These are phyloP conservation scores for Salix udensis DNA, from an alignment of 345 rosid species.

Conservation along the genomic window DNA sequence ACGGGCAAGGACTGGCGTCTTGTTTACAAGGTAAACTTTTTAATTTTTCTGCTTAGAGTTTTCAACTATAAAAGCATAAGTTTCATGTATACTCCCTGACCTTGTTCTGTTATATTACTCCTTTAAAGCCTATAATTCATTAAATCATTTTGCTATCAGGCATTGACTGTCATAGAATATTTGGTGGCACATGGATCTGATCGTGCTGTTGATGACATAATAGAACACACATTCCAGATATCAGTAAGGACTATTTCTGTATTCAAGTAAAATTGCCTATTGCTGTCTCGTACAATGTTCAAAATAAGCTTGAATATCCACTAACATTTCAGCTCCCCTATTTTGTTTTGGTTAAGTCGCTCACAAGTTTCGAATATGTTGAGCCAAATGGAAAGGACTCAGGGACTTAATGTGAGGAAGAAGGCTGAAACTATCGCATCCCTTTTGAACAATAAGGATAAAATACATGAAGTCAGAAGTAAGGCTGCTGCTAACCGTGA, in stretches of 20 bases:
- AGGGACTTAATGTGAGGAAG: slow-evolving; percentile 95
- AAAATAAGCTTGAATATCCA: slow-evolving; percentile 11
- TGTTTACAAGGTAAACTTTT: slow-evolving; percentile 77
- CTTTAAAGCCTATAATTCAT: slow-evolving; percentile 1
- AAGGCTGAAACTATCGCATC: slow-evolving; percentile 74
- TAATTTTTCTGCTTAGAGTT: not conserved
- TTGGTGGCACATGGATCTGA: slow-evolving; percentile 97
- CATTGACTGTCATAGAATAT: slow-evolving; percentile 87
- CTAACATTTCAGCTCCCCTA: slow-evolving; percentile 21
- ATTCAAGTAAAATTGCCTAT: slow-evolving; percentile 6
- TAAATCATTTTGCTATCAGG: slow-evolving; percentile 41
- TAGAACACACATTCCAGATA: slow-evolving; percentile 93
- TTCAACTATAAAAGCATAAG: not conserved
- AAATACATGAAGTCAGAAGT: slow-evolving; percentile 77
- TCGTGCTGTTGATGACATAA: slow-evolving; percentile 92
- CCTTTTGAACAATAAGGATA: slow-evolving; percentile 77
- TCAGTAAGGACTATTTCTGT: slow-evolving; percentile 54
- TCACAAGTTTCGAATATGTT: slow-evolving; percentile 86
- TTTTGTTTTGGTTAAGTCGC: slow-evolving; percentile 53
- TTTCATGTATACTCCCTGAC: not conserved
- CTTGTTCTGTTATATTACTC: slow-evolving; percentile 7
- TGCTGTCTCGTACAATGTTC: not conserved
- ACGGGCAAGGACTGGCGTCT: slow-evolving; percentile 97
- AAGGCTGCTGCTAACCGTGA: slow-evolving; percentile 92
- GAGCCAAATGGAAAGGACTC: slow-evolving; percentile 94